phyloP scores from a whole-genome alignment of 208 protist species.

The Acanthamoeba culbertsoni region DNA sequence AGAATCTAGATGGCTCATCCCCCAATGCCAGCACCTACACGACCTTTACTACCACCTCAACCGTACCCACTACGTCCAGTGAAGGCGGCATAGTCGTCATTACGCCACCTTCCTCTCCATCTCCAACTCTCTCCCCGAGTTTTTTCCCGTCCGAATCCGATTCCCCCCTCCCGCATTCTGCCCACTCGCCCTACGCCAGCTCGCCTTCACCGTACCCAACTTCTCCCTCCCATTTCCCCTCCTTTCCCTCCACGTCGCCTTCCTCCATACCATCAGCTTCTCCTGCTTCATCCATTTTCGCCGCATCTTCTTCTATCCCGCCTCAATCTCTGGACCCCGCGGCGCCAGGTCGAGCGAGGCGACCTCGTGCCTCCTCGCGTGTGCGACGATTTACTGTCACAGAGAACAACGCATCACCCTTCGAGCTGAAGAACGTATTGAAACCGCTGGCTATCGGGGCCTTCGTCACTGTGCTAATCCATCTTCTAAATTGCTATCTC shows the following conservation, averaged over 20 bases:
- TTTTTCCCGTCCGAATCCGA: neutral
- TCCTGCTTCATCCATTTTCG: neutral
- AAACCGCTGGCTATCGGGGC: neutral
- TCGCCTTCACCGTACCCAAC: neutral
- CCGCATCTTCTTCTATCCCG: neutral
- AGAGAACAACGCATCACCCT: neutral
- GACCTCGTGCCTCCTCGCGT: neutral
- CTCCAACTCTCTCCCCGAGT: neutral
- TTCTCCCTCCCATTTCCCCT: neutral
- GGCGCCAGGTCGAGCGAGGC: neutral
- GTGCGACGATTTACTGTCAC: neutral
- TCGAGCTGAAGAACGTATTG: neutral
- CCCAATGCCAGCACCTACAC: neutral
- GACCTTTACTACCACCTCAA: neutral
- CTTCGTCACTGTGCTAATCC: neutral
- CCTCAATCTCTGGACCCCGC: neutral
- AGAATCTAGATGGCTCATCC: neutral
- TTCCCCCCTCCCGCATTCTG: neutral
- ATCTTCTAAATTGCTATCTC: conserved; percentile 25
- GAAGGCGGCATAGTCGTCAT: neutral
- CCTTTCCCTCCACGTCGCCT: neutral
- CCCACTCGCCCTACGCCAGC: neutral
- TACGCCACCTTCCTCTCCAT: neutral
- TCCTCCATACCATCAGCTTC: neutral
- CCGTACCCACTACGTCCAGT: too few species aligned